Evolutionary conservation across 495 filamentous ascomycete genomes (phyloP).

Genomic region (Trichoderma parareesei): DNA sequence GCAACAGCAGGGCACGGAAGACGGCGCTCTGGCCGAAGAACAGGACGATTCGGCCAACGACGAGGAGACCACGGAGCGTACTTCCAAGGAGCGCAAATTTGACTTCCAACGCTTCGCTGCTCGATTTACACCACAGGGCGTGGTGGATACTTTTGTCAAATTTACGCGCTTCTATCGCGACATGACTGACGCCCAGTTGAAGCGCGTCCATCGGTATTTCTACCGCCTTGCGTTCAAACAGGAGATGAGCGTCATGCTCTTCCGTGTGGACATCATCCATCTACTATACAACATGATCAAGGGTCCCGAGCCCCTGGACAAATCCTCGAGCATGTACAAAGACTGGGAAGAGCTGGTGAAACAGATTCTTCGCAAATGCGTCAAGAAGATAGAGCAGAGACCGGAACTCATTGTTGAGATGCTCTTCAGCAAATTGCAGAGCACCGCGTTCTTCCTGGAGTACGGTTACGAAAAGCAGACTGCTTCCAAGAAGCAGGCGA

Average conservation of each 20-base stretch:
- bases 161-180: constrained; percentile 78
- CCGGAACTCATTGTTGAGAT: constrained; percentile 81
- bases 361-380: constrained; percentile 66
- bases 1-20: constrained; percentile 20
- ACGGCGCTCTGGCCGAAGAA: constrained; percentile 36
- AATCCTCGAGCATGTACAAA: constrained; percentile 53
- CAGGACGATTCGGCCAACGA: constrained; percentile 67
- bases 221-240: constrained; percentile 93
- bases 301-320: constrained; percentile 71
- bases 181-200: constrained; percentile 71
- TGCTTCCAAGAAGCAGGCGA: constrained; percentile 42
- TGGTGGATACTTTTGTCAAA: constrained; percentile 79
- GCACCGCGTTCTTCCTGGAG: constrained; percentile 77
- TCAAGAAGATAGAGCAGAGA: constrained; percentile 73
- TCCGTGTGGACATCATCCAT: constrained; percentile 80
- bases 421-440: constrained; percentile 86
- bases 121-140: constrained; percentile 74
- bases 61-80: constrained; percentile 59
- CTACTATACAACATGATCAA: constrained; percentile 90
- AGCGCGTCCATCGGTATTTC: constrained; percentile 91
- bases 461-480: constrained; percentile 83
- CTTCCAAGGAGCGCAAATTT: constrained; percentile 79
- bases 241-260: constrained; percentile 79
- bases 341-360: constrained; percentile 89
- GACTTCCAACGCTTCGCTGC: constrained; percentile 79